These are phyloP conservation scores for Torrubiellomyces zombiae DNA, from an alignment of 2,329 filamentous ascomycete genomes.

Conservation along the genomic window DNA sequence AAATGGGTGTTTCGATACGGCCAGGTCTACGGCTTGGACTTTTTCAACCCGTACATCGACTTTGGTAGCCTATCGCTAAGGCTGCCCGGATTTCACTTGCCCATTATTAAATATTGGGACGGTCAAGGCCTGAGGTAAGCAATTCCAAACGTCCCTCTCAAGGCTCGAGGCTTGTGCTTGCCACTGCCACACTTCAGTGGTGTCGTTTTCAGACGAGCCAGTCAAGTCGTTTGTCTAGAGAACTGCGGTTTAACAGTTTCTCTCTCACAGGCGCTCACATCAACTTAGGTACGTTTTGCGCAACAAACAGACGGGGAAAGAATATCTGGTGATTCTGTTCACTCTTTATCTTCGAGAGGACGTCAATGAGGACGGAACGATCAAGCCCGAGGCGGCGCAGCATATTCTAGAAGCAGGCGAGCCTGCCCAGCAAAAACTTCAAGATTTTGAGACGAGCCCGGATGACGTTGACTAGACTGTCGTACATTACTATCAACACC, in stretches of 20 bases:
- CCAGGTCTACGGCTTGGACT: slow-evolving; percentile 40
- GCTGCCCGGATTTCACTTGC: slow-evolving; percentile 55
- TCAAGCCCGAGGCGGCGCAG: slow-evolving; percentile 26
- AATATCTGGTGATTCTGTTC: slow-evolving; percentile 71
- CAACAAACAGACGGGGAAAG: slow-evolving; percentile 53
- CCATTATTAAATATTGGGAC: slow-evolving; percentile 66
- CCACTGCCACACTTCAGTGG: no score
- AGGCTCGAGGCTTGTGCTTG: no score
- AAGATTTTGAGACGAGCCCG: slow-evolving; percentile 14
- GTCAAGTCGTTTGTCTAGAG: no score
- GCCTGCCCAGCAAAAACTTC: slow-evolving; percentile 11
- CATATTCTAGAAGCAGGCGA: slow-evolving; percentile 7
- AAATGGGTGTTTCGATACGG: slow-evolving; percentile 39
- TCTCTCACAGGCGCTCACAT: slow-evolving; percentile 54
- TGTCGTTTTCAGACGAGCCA: no score
- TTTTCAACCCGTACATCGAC: slow-evolving; percentile 86
- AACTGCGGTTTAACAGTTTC: no score
- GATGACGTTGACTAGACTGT: slow-evolving; percentile 26
- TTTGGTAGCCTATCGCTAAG: slow-evolving; percentile 58
- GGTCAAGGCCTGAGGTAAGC: slow-evolving; percentile 58
- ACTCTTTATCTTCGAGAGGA: slow-evolving; percentile 56
- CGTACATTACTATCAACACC: neutral
- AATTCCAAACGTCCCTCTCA: no score
- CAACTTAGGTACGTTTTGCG: slow-evolving; percentile 83
- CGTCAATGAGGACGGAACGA: slow-evolving; percentile 38